Percentiles rank a stretch among this genome's conserved stretches.
phyloP scores from a whole-genome alignment of 805 yeast species.

The Sugiyamaella marilandica region DNA sequence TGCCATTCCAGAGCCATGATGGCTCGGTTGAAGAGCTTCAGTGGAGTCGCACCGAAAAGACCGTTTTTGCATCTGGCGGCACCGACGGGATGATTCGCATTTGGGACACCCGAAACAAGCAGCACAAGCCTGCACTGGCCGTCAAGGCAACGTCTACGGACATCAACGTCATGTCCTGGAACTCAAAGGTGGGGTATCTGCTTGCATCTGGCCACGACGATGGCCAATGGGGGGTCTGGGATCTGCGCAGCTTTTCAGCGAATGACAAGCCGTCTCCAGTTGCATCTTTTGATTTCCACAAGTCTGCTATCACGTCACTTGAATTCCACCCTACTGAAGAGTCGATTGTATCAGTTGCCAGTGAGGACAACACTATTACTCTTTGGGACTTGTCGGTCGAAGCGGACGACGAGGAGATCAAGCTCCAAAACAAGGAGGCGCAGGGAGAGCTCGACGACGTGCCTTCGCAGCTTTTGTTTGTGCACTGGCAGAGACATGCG shows the following conservation, averaged over 20 bases:
- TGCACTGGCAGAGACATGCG: constrained; percentile 97
- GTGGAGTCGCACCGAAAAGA: constrained; percentile 88
- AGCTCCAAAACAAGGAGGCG: constrained; percentile 72
- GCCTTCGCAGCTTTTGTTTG: constrained; percentile 93
- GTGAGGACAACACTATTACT: constrained; percentile 95
- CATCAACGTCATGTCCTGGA: constrained; percentile 95
- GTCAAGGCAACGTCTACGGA: constrained; percentile 77
- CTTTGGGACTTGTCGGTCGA: constrained; percentile 98
- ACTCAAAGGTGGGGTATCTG: constrained; percentile 75
- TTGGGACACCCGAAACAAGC: constrained; percentile 95
- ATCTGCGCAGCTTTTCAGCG: constrained; percentile 65
- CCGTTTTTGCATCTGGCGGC: constrained; percentile 95
- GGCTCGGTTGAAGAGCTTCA: constrained; percentile 90
- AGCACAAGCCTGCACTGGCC: constrained; percentile 84
- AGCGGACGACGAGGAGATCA: constrained; percentile 96
- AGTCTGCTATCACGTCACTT: constrained; percentile 86
- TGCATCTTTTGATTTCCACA: constrained; percentile 93
- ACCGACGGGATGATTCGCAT: constrained; percentile 86
- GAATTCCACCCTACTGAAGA: constrained; percentile 95
- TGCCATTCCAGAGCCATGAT: constrained; percentile 50
- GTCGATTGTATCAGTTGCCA: constrained; percentile 89
- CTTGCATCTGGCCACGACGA: constrained; percentile 96
- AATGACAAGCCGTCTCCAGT: constrained; percentile 64
- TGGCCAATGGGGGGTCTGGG: constrained; percentile 98
- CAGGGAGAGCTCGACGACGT: constrained; percentile 74